These are phyloP conservation scores for Daldinia eschscholtzii DNA, from an alignment of 2,329 filamentous ascomycete genomes.

Conservation along the genomic window DNA sequence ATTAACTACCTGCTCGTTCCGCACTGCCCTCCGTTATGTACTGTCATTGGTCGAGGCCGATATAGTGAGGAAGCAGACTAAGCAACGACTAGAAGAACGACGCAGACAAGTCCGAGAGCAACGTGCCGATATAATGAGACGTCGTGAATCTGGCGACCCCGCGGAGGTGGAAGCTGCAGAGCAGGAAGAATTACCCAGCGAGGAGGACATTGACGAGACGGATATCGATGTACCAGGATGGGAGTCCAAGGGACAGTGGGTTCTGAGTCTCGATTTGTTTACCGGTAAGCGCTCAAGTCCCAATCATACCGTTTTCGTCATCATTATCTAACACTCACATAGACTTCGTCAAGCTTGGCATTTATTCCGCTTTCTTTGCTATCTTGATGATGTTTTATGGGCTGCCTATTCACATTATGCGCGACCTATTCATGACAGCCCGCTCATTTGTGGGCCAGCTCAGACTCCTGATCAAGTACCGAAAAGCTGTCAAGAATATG, in stretches of 20 bases:
- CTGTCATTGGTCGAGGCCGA: conserved; percentile 82
- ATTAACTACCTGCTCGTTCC: conserved; percentile 81
- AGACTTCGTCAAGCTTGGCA: conserved; percentile 91
- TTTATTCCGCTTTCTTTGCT: conserved; percentile 92
- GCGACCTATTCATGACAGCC: conserved; percentile 94
- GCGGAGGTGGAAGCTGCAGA: conserved; percentile 63
- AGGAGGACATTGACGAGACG: conserved; percentile 88
- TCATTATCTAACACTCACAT: conserved; percentile 38
- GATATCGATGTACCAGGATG: conserved; percentile 96
- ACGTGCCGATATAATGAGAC: conserved; percentile 64
- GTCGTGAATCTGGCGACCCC: conserved; percentile 60
- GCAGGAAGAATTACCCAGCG: conserved; percentile 68
- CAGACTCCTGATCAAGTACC: conserved; percentile 88
- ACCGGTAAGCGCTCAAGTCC: conserved; percentile 70
- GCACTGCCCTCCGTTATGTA: conserved; percentile 82
- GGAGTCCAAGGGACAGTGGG: conserved; percentile 94
- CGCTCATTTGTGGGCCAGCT: conserved; percentile 91
- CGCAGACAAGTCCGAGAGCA: conserved; percentile 75
- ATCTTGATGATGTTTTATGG: conserved; percentile 96
- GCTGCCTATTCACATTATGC: conserved; percentile 94
- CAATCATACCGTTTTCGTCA: background rate
- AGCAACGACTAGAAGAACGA: conserved; percentile 74
- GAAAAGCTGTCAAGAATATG: conserved; percentile 94
- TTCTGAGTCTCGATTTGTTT: conserved; percentile 87
- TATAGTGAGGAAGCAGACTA: conserved; percentile 80